phyloP scores from a whole-genome alignment of 352 stramenopile genomes.

The Pythium brassicae region DNA sequence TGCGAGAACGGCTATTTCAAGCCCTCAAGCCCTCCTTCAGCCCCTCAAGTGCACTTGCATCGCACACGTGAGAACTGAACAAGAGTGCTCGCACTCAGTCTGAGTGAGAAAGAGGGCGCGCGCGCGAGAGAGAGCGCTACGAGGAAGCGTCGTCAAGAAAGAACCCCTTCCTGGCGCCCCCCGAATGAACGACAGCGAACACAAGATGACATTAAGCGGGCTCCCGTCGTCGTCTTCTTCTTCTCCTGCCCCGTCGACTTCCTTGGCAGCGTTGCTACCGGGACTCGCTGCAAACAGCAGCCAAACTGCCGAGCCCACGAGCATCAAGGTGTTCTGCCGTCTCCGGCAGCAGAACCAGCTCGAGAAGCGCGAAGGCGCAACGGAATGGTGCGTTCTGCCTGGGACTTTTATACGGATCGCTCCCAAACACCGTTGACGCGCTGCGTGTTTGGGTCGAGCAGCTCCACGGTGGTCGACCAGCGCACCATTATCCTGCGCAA shows the following conservation, averaged over 20 bases:
- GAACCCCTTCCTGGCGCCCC: no score
- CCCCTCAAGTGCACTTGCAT: no score
- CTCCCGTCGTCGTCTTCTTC: not conserved
- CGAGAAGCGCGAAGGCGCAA: conserved; percentile 56
- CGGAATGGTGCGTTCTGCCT: conserved; percentile 37
- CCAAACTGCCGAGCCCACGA: conserved; percentile 11
- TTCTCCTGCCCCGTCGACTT: not conserved
- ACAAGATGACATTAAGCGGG: conserved; percentile 13
- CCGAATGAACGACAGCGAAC: conserved; percentile 4
- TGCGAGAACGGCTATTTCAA: no score
- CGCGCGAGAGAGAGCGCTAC: no score
- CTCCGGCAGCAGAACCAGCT: conserved; percentile 74
- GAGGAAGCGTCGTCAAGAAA: no score
- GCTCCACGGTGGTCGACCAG: conserved; percentile 53
- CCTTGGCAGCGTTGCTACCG: conserved; percentile 1
- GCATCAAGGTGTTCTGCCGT: conserved; percentile 76
- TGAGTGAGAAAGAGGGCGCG: no score
- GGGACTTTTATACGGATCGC: not conserved
- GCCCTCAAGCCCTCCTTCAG: no score
- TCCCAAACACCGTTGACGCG: conserved; percentile 2
- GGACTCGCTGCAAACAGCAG: conserved; percentile 1
- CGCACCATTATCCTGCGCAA: conserved; percentile 57
- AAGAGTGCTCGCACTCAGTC: no score
- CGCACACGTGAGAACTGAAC: no score
- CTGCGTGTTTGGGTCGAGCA: conserved; percentile 8